A percentile compares a stretch with the other conserved stretches of the same genome.
phyloP scores from a whole-genome alignment of 208 protist species.

The Kentomonas sorsogonicus region DNA sequence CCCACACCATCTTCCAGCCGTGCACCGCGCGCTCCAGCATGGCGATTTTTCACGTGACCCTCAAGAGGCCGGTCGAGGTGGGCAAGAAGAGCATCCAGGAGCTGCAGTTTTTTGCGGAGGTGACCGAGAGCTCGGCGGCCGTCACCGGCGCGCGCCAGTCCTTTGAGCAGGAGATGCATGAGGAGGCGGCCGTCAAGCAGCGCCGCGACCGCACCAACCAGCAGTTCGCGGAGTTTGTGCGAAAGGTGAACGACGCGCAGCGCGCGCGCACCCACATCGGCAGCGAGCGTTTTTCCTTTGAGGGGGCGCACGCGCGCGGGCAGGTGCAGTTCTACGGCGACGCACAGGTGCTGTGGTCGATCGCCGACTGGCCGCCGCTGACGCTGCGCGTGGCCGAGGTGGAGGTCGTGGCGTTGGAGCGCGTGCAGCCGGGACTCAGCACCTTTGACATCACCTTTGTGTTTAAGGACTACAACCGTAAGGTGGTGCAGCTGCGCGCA shows the following conservation, averaged over 20 bases:
- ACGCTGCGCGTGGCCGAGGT: conserved; percentile 92
- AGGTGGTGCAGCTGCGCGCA: conserved; percentile 54
- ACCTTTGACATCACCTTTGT: conserved; percentile 98
- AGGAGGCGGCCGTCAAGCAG: conserved; percentile 67
- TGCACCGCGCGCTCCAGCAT: conserved; percentile 86
- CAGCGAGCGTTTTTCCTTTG: conserved; percentile 75
- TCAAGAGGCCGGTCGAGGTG: conserved; percentile 95
- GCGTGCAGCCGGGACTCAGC: conserved; percentile 74
- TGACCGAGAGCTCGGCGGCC: conserved; percentile 89
- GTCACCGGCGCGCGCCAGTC: conserved; percentile 45
- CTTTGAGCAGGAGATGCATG: conserved; percentile 72
- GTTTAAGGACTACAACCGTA: conserved; percentile 94
- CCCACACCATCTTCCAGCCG: conserved; percentile 96
- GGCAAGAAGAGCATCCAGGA: conserved; percentile 94
- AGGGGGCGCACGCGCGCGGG: conserved; percentile 70
- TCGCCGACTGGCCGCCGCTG: conserved; percentile 91
- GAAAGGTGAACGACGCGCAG: conserved; percentile 58
- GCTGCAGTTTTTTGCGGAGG: conserved; percentile 96
- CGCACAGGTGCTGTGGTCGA: conserved; percentile 73
- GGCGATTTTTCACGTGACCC: conserved; percentile 95
- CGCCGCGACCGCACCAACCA: conserved; percentile 76
- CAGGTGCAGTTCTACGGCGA: conserved; percentile 75
- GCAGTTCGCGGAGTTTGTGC: conserved; percentile 77
- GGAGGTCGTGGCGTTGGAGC: conserved; percentile 94
- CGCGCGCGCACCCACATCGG: conserved; percentile 77